A percentile compares a stretch with the other conserved stretches of the same genome.
Evolutionary conservation across 768 basidiomycete genomes (phyloP).

Genomic region (Cystoderma amianthinum): DNA sequence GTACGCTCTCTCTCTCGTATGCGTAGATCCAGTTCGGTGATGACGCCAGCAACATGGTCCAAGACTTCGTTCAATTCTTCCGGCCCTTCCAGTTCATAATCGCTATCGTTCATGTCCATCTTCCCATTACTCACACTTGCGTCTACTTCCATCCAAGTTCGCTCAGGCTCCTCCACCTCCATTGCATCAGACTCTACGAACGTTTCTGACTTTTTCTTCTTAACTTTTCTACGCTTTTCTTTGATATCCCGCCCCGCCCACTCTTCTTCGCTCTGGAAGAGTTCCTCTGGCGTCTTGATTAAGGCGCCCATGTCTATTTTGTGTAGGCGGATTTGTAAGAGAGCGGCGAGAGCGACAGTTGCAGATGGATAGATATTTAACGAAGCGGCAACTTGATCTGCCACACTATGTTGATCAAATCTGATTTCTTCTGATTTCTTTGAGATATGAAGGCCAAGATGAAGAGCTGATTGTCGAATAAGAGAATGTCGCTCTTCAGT

Average conservation of each 20-base stretch:
- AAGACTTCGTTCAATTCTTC: slow-evolving; percentile 51
- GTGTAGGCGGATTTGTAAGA: slow-evolving; percentile 34
- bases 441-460: slow-evolving; percentile 9
- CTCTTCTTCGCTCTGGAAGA: slow-evolving; percentile 43
- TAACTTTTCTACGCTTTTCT: slow-evolving; percentile 19
- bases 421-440: neutral
- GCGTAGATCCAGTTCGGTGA: slow-evolving; percentile 35
- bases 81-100: slow-evolving; percentile 31
- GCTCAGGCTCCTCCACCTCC: slow-evolving; percentile 24
- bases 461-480: slow-evolving; percentile 31
- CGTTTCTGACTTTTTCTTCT: slow-evolving; percentile 6
- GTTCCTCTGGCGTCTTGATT: slow-evolving; percentile 38
- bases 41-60: slow-evolving; percentile 46
- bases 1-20: slow-evolving; percentile 10
- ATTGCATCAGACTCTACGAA: slow-evolving; percentile 7
- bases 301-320: slow-evolving; percentile 50
- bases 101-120: slow-evolving; percentile 8
- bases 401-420: slow-evolving; percentile 8
- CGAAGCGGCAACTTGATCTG: slow-evolving; percentile 30
- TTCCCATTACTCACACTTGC: slow-evolving; percentile 9
- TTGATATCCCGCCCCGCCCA: slow-evolving; percentile 40
- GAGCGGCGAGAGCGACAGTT: slow-evolving; percentile 26
- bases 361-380: slow-evolving; percentile 35
- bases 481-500: slow-evolving; percentile 41
- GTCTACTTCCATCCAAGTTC: slow-evolving; percentile 24